Base-by-base conservation (phyloP, 2,329 filamentous ascomycete genomes). In the Pseudocercospora fuligena region DNA sequence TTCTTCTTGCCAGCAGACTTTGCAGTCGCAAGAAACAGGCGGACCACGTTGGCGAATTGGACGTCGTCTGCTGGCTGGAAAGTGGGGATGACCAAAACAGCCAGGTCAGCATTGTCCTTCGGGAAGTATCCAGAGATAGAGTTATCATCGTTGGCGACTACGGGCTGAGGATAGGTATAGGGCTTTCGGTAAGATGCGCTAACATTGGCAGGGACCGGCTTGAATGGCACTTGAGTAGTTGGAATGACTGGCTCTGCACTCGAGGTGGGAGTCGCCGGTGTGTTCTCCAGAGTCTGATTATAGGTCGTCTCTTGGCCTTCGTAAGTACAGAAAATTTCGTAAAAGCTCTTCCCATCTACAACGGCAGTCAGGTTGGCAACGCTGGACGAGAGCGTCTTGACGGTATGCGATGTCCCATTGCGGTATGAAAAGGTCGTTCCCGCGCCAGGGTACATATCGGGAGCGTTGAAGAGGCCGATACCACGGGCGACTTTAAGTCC, bases 1-100 rank as follows among this genome's bases (percentile, higher is more conserved):
- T 86, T 88, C n/a, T 80, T 86, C 74, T 88, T 88, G 1, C 82
- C 81, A 1, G 79, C 79, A 1, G 75, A 69, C 49, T 82, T 81
- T 12, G 82, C 82, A 47, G 80, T 77, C 0, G 80, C 76, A 16
- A 89, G 79, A 70, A 88, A 84, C 7, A 78, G 66, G 7, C 80
- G 73, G 65, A 83, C 77, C 0, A 77, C 71, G 59, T 78, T 72
- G 60, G 80, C 79, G 65, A 81, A 84, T 4, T 75, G 72, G 2
- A 72, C 69, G 61, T 64, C 70, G 11, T 61, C 53, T 9, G 64
- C 67, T 21, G 70, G 70, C 14, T 75, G 69, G 63, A 84, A 85
- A 7, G 75, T 78, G 1, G 78, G 75, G 9, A 84, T 78, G 43
- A 78, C 79, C n/a, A 86, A 77, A 23, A 85, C 78, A 19, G 81